Evolutionary conservation across 139 green algal genomes (phyloP).

Genomic region (Prasinococcaceae sp.): DNA sequence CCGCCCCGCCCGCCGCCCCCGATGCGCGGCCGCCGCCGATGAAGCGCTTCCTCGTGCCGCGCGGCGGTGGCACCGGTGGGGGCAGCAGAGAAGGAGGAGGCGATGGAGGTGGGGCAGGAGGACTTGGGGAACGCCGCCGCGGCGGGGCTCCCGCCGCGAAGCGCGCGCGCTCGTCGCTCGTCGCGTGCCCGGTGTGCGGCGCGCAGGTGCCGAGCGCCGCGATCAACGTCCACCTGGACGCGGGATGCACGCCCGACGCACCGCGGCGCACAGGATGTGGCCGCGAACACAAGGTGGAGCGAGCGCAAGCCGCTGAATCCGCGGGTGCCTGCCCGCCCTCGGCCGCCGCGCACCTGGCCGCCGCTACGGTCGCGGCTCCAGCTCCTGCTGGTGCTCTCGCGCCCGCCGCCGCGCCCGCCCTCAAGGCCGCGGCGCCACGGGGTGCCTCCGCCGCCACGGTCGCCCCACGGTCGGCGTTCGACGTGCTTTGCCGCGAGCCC

Average conservation of each 20-base stretch:
- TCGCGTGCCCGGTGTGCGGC: slow-evolving; percentile 1
- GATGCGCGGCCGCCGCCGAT: no score
- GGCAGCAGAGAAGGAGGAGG: not conserved
- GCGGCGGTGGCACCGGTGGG: not conserved
- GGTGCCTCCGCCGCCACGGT: not conserved
- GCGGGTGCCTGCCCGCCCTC: not conserved
- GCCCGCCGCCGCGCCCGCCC: not conserved
- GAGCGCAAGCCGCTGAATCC: not conserved
- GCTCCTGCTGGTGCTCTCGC: not conserved
- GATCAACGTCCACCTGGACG: slow-evolving; percentile 10
- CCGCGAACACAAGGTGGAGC: not conserved
- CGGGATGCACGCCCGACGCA: not conserved
- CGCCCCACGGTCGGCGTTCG: not conserved
- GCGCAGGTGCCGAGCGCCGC: not conserved
- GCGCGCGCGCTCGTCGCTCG: not conserved
- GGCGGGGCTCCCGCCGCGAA: not conserved
- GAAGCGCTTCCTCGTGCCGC: not conserved
- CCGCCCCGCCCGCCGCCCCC: no score
- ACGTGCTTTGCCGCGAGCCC: not conserved
- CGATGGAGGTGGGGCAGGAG: not conserved
- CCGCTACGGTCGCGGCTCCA: not conserved
- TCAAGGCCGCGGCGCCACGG: not conserved
- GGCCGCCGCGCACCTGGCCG: not conserved
- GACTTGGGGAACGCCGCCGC: not conserved
- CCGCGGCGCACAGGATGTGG: not conserved